Percentiles rank a stretch among this genome's conserved stretches.
phyloP scores from a whole-genome alignment of 1,139 yeast species.

The Yamadazyma siamensis region DNA sequence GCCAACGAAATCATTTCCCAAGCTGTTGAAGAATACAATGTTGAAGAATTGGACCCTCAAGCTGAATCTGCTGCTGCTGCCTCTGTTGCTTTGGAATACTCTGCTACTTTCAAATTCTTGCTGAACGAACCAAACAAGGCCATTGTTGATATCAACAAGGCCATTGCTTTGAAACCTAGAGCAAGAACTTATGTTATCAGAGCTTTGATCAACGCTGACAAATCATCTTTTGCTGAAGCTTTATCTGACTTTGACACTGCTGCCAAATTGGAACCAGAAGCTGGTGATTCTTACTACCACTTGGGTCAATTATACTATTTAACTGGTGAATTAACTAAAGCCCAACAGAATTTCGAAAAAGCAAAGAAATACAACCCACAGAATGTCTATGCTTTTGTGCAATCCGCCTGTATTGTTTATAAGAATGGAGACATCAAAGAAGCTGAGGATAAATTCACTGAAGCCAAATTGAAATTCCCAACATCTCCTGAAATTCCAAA shows the following conservation, averaged over 20 bases:
- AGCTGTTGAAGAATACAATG: slow-evolving; percentile 58
- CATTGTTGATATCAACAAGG: slow-evolving; percentile 53
- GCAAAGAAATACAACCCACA: slow-evolving; percentile 71
- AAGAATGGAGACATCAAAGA: slow-evolving; percentile 64
- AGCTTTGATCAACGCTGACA: slow-evolving; percentile 84
- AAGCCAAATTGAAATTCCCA: slow-evolving; percentile 76
- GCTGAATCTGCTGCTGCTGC: slow-evolving; percentile 51
- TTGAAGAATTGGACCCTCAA: slow-evolving; percentile 30
- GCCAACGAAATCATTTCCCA: slow-evolving; percentile 70
- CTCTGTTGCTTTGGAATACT: slow-evolving; percentile 73
- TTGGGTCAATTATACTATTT: slow-evolving; percentile 89
- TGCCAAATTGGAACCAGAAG: slow-evolving; percentile 60
- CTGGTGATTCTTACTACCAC: slow-evolving; percentile 88
- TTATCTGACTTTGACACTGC: slow-evolving; percentile 73
- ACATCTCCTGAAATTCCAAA: slow-evolving; percentile 89
- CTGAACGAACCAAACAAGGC: slow-evolving; percentile 70
- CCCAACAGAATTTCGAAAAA: slow-evolving; percentile 72
- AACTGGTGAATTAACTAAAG: slow-evolving; percentile 70
- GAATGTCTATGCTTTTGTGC: slow-evolving; percentile 84
- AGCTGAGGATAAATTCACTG: slow-evolving; percentile 67
- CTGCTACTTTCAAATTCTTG: slow-evolving; percentile 80
- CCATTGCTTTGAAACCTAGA: slow-evolving; percentile 70
- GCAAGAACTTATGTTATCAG: slow-evolving; percentile 80
- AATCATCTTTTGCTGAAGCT: slow-evolving; percentile 59
- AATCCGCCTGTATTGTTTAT: slow-evolving; percentile 88